Evolutionary conservation across 495 filamentous ascomycete genomes (phyloP).

Genomic region (Parathielavia appendiculata): DNA sequence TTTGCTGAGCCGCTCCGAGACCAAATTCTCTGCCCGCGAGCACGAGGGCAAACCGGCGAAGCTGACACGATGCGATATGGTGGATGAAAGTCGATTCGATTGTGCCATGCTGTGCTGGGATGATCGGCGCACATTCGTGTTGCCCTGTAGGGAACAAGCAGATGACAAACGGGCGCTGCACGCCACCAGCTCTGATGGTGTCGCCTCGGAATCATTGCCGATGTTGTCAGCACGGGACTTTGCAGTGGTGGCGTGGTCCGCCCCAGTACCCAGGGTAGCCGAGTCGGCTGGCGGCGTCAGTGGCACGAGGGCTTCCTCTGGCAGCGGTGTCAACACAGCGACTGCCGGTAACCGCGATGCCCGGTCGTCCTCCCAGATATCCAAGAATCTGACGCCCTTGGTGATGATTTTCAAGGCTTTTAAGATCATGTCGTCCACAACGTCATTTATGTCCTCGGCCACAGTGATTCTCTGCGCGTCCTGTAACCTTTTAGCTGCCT

Average conservation of each 20-base stretch:
- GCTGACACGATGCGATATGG: constrained; percentile 51
- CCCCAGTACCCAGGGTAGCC: constrained; percentile 34
- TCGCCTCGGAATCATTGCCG: constrained; percentile 27
- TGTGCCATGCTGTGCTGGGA: constrained; percentile 33
- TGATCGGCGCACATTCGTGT: constrained; percentile 36
- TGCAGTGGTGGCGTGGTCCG: constrained; percentile 35
- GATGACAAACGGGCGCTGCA: constrained; percentile 43
- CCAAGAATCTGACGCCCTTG: constrained; percentile 85
- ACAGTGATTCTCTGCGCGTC: constrained; percentile 49
- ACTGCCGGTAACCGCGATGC: constrained; percentile 46
- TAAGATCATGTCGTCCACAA: constrained; percentile 86
- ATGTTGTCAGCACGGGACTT: constrained; percentile 33
- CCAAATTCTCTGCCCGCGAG: constrained; percentile 45
- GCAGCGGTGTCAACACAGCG: constrained; percentile 55
- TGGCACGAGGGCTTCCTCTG: constrained; percentile 58
- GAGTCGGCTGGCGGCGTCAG: constrained; percentile 69
- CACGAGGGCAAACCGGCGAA: constrained; percentile 42
- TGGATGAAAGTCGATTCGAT: constrained; percentile 42
- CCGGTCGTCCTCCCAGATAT: constrained; percentile 73
- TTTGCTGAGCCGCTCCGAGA: constrained; percentile 59
- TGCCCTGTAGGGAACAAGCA: constrained; percentile 30
- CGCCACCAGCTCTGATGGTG: constrained; percentile 25
- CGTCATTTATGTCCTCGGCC: constrained; percentile 59
- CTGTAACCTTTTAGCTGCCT: constrained; percentile 76
- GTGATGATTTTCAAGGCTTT: constrained; percentile 93